These are phyloP conservation scores for Mucor mucedo DNA, from an alignment of 371 early-diverging fungal species.

Conservation along the genomic window DNA sequence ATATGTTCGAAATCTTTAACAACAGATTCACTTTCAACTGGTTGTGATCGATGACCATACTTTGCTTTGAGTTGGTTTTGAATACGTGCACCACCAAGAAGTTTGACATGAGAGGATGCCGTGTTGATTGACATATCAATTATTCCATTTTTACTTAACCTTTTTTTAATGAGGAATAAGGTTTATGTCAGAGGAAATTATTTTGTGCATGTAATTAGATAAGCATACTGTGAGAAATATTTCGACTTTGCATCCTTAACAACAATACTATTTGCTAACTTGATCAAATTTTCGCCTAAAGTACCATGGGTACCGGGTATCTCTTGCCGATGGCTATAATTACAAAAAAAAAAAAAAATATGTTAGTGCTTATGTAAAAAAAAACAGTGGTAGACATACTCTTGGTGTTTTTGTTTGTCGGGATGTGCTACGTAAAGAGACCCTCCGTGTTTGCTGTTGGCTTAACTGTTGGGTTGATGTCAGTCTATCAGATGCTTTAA, in stretches of 20 bases:
- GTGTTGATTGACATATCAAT: neutral
- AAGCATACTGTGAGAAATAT: neutral
- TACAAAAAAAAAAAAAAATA: neutral
- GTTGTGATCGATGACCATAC: neutral
- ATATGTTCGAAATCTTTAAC: neutral
- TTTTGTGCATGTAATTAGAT: neutral
- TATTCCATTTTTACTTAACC: neutral
- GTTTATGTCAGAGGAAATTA: too few species aligned
- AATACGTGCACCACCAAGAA: neutral
- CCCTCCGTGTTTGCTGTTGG: too few species aligned
- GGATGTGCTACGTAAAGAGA: too few species aligned
- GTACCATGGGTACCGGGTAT: neutral
- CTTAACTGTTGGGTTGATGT: too few species aligned
- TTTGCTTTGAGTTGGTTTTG: neutral
- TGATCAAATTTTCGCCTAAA: too few species aligned
- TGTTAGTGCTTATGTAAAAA: constrained; percentile 2
- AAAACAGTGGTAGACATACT: too few species aligned
- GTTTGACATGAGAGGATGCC: neutral
- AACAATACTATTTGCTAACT: too few species aligned
- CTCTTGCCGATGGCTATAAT: constrained; percentile 1
- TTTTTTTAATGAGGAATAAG: too few species aligned
- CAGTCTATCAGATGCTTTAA: too few species aligned
- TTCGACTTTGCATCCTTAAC: neutral
- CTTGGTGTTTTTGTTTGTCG: neutral
- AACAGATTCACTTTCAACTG: too few species aligned